Conservation (phyloP, 345 rosid genomes). For the Fremontodendron californicum region DNA sequence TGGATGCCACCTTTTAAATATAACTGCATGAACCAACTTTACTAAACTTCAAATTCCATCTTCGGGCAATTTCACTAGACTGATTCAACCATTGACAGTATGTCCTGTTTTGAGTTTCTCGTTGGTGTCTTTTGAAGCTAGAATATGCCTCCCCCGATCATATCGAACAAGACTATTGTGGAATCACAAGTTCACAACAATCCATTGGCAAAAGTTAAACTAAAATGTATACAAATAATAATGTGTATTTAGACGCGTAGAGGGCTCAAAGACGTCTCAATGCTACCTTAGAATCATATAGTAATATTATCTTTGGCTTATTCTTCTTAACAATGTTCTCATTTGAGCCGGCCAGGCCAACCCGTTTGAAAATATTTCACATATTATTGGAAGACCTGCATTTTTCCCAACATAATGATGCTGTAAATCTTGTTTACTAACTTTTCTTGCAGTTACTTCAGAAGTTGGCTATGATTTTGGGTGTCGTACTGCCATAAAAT, state of each 20-base stretch:
- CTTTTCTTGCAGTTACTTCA: background rate
- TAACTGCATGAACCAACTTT: too few species aligned
- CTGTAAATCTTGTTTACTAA: background rate
- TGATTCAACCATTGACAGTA: background rate
- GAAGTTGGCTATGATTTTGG: background rate
- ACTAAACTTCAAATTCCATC: too few species aligned
- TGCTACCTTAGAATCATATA: background rate
- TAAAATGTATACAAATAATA: background rate
- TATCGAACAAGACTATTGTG: too few species aligned
- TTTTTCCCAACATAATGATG: background rate
- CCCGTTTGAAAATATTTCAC: background rate
- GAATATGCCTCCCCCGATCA: slow-evolving; percentile 2
- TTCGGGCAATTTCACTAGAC: too few species aligned
- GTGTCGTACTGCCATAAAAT: background rate
- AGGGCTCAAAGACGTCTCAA: slow-evolving; percentile 1
- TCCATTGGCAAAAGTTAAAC: slow-evolving; percentile 7
- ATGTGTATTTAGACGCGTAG: background rate
- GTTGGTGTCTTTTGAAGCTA: background rate
- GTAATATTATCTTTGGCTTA: background rate
- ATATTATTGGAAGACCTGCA: background rate
- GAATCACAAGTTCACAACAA: too few species aligned
- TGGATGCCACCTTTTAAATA: too few species aligned
- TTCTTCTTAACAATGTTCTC: slow-evolving; percentile 13
- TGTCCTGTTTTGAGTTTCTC: background rate
- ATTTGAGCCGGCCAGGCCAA: slow-evolving; percentile 15